Evolutionary conservation across 106 monocot species (phyloP), one percentile per base, ranked within the genome.

Genomic region (Dioscorea dumetorum): DNA sequence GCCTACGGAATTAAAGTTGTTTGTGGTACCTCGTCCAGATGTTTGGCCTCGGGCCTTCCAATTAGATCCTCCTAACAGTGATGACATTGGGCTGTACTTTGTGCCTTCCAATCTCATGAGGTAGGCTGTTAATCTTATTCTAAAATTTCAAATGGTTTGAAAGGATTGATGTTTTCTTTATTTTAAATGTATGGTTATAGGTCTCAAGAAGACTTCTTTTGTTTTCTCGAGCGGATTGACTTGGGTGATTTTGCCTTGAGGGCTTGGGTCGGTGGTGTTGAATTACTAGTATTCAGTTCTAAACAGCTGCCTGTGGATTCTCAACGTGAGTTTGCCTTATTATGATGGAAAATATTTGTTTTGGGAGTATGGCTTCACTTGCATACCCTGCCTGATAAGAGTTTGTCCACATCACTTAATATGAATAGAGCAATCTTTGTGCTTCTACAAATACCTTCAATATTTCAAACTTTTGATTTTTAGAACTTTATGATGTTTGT

Each of bases 51-150:
- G 66, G 33, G 61, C 28, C 5, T 80, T 80, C 61, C 22, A 59
- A 41, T 28, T 33, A 58, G 28, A 70, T 48, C 66, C 69, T 61
- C 80, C 80, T 16, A 59, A 64, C 1, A 50, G 23, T 12, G 41
- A 74, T 48, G 80, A 80, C 33, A 54, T 80, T 35, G 74, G 70
- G 21, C 21, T 80, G 28, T 70, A 74, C 50, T 80, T 80, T 67
- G 58, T 32, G 3, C 61, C 71, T 13, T 49, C 50, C 48, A 66
- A 48, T n/a, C 18, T 60, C 22, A 20, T 57, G 70, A 66, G 50
- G 33, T 72, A 33, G 15, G 19, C 5, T 19, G 19, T 5, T 54
- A 16, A 18, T 5, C 5, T 54, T 16, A 54, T 54, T 15, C 54
- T 54, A 18, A 19, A 54, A 14, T 19, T 54, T 54, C 4, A 54